A percentile compares a stretch with the other conserved stretches of the same genome.
phyloP scores from a whole-genome alignment of 2,329 filamentous ascomycete species.

The Colletotrichum camelliae region DNA sequence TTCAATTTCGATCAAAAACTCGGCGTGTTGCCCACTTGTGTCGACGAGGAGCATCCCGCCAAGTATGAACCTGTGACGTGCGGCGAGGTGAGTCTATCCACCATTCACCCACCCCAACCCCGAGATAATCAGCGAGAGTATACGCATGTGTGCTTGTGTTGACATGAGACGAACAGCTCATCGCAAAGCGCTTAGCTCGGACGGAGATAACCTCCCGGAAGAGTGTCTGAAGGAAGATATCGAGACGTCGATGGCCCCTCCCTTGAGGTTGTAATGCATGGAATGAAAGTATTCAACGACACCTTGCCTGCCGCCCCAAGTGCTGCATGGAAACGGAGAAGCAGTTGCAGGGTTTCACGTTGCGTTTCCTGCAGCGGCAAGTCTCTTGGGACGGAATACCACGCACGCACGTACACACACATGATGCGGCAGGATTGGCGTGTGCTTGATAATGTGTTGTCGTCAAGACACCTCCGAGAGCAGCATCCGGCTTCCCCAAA shows the following conservation, averaged over 20 bases:
- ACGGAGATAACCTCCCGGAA: neutral
- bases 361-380: neutral
- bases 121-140: neutral
- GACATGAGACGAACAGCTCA: constrained; percentile 6
- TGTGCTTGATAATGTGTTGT: neutral
- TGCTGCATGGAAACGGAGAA: neutral
- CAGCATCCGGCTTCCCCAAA: neutral
- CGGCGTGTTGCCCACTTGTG: constrained; percentile 52
- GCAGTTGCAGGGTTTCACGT: neutral
- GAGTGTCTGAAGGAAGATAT: neutral
- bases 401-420: neutral
- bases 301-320: neutral
- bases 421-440: neutral
- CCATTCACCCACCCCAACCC: neutral
- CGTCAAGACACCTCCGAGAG: neutral
- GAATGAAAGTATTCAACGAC: neutral
- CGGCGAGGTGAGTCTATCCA: constrained; percentile 38
- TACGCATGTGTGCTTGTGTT: neutral
- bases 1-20: constrained; percentile 59
- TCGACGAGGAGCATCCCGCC: constrained; percentile 48
- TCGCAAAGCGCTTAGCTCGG: constrained; percentile 7
- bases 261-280: neutral
- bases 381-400: neutral
- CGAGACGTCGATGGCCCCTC: neutral
- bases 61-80: constrained; percentile 58